Percentiles rank a stretch among this genome's conserved stretches.
These are phyloP conservation scores for Aurantiochytrium sp. DNA, from an alignment of 108 stramenopile species.

Conservation along the genomic window DNA sequence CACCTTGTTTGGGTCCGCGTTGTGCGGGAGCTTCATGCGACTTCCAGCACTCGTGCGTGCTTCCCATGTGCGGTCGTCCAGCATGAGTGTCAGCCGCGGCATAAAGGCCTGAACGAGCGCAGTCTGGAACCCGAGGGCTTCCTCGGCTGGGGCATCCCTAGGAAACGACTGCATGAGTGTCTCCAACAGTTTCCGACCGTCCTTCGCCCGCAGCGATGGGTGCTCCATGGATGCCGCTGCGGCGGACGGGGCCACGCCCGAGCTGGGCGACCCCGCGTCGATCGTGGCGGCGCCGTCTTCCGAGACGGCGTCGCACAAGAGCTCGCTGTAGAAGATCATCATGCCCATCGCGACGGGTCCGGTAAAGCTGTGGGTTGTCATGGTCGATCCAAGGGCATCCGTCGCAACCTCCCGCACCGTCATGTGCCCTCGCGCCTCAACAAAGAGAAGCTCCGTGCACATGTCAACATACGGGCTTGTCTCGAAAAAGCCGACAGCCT, in stretches of 20 bases:
- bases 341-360: background rate
- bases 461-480: background rate
- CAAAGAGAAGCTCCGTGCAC: background rate
- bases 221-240: background rate
- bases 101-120: constrained; percentile 4
- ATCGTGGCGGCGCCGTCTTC: background rate
- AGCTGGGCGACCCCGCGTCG: background rate
- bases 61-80: constrained; percentile 24
- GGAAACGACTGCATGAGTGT: constrained; percentile 3
- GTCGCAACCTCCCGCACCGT: too few species aligned
- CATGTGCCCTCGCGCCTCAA: background rate
- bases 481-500: background rate
- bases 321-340: background rate
- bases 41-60: background rate
- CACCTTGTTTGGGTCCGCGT: background rate
- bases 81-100: constrained; percentile 6
- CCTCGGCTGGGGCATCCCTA: background rate
- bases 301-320: background rate
- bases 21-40: background rate
- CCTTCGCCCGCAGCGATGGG: background rate
- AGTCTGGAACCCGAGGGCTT: background rate
- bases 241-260: background rate
- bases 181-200: background rate
- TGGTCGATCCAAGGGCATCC: too few species aligned
- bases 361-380: background rate